These are phyloP conservation scores for Coemansia guatemalensis DNA, from an alignment of 192 early-diverging fungal species.

Conservation along the genomic window DNA sequence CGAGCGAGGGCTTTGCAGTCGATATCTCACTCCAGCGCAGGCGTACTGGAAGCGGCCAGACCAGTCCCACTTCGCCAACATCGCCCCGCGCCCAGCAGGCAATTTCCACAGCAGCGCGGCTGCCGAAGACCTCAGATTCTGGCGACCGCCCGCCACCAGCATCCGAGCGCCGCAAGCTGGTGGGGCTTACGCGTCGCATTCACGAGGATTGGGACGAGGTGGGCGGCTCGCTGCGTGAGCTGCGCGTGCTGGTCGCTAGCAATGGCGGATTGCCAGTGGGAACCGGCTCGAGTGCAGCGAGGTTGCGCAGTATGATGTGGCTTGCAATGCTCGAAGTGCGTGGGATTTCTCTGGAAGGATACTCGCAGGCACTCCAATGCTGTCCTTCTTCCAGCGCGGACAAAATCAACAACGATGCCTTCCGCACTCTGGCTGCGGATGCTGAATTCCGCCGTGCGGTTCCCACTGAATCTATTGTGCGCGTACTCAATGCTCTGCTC, in stretches of 20 bases:
- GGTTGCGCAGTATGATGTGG: constrained; percentile 32
- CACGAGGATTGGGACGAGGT: constrained; percentile 51
- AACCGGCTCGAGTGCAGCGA: not conserved
- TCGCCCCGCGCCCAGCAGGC: not conserved
- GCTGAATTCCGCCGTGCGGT: constrained; percentile 69
- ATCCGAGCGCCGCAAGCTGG: constrained; percentile 35
- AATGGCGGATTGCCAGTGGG: constrained; percentile 42
- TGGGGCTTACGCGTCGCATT: constrained; percentile 35
- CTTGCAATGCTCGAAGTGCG: constrained; percentile 53
- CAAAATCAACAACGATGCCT: constrained; percentile 91
- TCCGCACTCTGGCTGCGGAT: constrained; percentile 82
- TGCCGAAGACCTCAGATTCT: not conserved
- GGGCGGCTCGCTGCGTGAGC: constrained; percentile 36
- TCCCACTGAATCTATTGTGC: constrained; percentile 67
- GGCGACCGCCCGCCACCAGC: not conserved
- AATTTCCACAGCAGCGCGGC: not conserved
- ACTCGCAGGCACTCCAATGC: constrained; percentile 65
- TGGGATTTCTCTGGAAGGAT: constrained; percentile 55
- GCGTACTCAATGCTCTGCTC: constrained; percentile 87
- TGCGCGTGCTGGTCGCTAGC: constrained; percentile 29
- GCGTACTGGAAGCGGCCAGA: not conserved
- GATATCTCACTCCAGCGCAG: constrained; percentile 14
- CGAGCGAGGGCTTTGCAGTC: constrained; percentile 21
- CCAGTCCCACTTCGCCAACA: not conserved
- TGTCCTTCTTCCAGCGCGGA: constrained; percentile 71